phyloP scores from a whole-genome alignment of 2,329 filamentous ascomycete genomes.

The Raffaelea arxii region DNA sequence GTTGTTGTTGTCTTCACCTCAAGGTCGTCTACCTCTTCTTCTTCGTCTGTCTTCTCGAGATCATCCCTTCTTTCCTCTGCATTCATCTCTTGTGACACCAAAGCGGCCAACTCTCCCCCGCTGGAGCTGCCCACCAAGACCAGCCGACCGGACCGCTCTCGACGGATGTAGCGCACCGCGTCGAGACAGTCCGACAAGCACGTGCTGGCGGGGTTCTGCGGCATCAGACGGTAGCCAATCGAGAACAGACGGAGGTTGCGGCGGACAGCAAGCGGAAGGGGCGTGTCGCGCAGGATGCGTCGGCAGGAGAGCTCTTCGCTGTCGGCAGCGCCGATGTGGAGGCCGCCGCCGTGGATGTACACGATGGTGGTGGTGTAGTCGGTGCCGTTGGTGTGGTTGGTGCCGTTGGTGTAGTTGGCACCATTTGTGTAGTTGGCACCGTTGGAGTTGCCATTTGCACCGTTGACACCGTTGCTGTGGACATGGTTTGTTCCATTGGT shows the following conservation, averaged over 20 bases:
- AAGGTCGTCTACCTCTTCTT: too few species aligned
- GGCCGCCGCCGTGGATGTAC: conserved; percentile 39
- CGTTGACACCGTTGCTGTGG: too few species aligned
- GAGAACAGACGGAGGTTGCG: conserved; percentile 26
- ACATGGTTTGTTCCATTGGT: too few species aligned
- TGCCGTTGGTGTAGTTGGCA: too few species aligned
- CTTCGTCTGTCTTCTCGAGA: background rate
- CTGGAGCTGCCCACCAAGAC: conserved; percentile 33
- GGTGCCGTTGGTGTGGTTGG: background rate
- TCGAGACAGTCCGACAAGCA: conserved; percentile 32
- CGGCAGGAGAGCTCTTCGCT: conserved; percentile 39
- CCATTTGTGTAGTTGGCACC: too few species aligned
- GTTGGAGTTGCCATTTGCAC: too few species aligned
- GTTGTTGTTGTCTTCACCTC: too few species aligned
- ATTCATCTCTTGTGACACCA: conserved; percentile 26
- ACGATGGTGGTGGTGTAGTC: conserved; percentile 22
- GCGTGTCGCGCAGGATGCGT: conserved; percentile 23
- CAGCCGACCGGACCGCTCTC: conserved; percentile 16
- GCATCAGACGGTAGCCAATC: conserved; percentile 35
- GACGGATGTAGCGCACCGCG: conserved; percentile 21
- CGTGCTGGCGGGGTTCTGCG: conserved; percentile 25
- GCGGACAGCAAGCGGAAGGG: conserved; percentile 9
- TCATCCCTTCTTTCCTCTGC: background rate
- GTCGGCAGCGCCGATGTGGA: conserved; percentile 37
- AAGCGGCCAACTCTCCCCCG: conserved; percentile 36